These are phyloP conservation scores for Lachancea dasiensis DNA, from an alignment of 805 yeast genomes.

Conservation along the genomic window DNA sequence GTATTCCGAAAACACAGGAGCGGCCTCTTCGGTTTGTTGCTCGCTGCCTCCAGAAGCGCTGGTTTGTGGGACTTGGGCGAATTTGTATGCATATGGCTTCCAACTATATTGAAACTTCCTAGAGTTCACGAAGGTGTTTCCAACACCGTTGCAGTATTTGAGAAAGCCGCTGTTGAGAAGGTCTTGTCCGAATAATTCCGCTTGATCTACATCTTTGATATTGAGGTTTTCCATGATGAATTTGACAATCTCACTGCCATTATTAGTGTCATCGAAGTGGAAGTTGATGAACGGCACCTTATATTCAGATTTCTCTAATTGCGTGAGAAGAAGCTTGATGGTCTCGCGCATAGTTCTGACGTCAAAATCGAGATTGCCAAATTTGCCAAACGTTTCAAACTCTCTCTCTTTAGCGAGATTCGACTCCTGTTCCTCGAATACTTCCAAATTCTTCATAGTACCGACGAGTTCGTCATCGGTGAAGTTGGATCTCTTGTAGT, in stretches of 20 bases:
- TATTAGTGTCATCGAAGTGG: slow-evolving; percentile 29
- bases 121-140: slow-evolving; percentile 69
- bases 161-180: slow-evolving; percentile 55
- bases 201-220: slow-evolving; percentile 42
- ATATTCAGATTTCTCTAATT: slow-evolving; percentile 48
- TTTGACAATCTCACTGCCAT: slow-evolving; percentile 30
- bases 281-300: slow-evolving; percentile 54
- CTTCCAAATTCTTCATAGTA: slow-evolving; percentile 22
- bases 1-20: slow-evolving; percentile 11
- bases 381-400: slow-evolving; percentile 24
- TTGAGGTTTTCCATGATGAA: slow-evolving; percentile 27
- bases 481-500: slow-evolving; percentile 34
- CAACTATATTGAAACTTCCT: slow-evolving; percentile 75
- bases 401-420: slow-evolving; percentile 26
- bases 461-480: slow-evolving; percentile 20
- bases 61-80: slow-evolving; percentile 37
- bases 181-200: slow-evolving; percentile 72
- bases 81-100: slow-evolving; percentile 61
- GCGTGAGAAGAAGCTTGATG: slow-evolving; percentile 38
- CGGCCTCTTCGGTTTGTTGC: slow-evolving; percentile 2
- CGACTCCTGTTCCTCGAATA: slow-evolving; percentile 22
- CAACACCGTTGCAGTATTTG: slow-evolving; percentile 49
- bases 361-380: slow-evolving; percentile 31
- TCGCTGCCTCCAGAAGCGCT: slow-evolving; percentile 6
- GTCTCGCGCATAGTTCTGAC: slow-evolving; percentile 35